Conservation (phyloP, 2,329 filamentous ascomycete species). For the Alternaria viburni region DNA sequence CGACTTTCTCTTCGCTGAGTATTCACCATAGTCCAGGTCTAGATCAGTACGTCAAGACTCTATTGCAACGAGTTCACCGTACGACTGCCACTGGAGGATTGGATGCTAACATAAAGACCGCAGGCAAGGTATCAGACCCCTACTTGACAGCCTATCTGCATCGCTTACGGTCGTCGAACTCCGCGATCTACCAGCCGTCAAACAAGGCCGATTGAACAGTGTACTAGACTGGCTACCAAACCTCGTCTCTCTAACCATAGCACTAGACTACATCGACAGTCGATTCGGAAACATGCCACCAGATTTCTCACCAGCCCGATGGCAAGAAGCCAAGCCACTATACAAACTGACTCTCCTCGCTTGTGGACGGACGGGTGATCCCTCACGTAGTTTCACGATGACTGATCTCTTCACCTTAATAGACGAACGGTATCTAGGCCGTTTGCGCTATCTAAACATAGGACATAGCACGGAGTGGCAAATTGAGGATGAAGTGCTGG, state of each 20-base stretch:
- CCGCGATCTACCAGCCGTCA: constrained; percentile 50
- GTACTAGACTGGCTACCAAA: constrained; percentile 51
- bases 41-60: constrained; percentile 24
- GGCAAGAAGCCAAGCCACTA: constrained; percentile 41
- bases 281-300: constrained; percentile 44
- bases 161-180: constrained; percentile 49
- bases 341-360: constrained; percentile 50
- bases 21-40: constrained; percentile 54
- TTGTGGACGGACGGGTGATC: constrained; percentile 42
- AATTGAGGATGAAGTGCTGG: constrained; percentile 42
- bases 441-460: constrained; percentile 47
- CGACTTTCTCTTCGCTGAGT: constrained; percentile 32
- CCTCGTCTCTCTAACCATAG: constrained; percentile 50
- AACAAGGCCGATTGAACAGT: constrained; percentile 48
- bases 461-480: constrained; percentile 51
- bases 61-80: background rate
- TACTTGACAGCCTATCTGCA: constrained; percentile 44
- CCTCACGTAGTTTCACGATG: constrained; percentile 48
- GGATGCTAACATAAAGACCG: background rate
- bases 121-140: constrained; percentile 38
- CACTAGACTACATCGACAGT: constrained; percentile 55
- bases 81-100: background rate
- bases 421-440: constrained; percentile 50
- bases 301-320: constrained; percentile 16
- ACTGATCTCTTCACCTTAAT: constrained; percentile 52